Conservation (phyloP, 345 rosid genomes). For the Linum tenue region DNA sequence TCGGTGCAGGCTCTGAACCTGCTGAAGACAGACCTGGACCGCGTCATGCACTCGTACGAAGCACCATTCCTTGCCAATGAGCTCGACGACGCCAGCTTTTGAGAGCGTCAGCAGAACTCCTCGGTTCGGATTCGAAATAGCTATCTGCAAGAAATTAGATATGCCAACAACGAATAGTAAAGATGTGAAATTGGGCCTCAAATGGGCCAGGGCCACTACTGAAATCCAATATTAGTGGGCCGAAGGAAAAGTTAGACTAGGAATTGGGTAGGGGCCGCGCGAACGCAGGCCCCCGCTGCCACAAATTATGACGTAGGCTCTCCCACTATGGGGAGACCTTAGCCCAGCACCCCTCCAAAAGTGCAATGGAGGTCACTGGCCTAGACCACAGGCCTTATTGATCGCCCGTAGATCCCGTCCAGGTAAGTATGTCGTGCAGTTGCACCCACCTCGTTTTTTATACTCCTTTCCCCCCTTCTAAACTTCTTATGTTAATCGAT, state of each 20-base stretch:
- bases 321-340: slow-evolving; percentile 4
- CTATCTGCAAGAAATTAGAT: not conserved
- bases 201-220: too few relatives aligned
- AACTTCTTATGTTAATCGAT: too few relatives aligned
- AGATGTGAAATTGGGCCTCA: too few relatives aligned
- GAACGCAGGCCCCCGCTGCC: slow-evolving; percentile 4
- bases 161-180: not conserved
- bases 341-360: not conserved
- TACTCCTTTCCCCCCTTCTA: too few relatives aligned
- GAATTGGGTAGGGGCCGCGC: slow-evolving; percentile 1
- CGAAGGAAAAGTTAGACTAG: too few relatives aligned
- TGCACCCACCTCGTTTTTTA: too few relatives aligned
- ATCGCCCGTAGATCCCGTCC: too few relatives aligned
- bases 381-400: too few relatives aligned
- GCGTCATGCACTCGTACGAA: slow-evolving; percentile 3
- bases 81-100: slow-evolving; percentile 4
- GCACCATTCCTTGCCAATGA: slow-evolving; percentile 8
- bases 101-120: not conserved
- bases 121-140: slow-evolving; percentile 6
- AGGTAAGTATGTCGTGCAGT: too few relatives aligned
- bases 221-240: too few relatives aligned
- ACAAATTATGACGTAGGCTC: slow-evolving; percentile 9
- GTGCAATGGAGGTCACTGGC: too few relatives aligned
- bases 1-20: slow-evolving; percentile 48
- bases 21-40: slow-evolving; percentile 88